Evolutionary conservation across 2,329 filamentous ascomycete species (phyloP), one percentile per base, ranked within the genome.

Genomic region (Penicillium sumatraense): DNA sequence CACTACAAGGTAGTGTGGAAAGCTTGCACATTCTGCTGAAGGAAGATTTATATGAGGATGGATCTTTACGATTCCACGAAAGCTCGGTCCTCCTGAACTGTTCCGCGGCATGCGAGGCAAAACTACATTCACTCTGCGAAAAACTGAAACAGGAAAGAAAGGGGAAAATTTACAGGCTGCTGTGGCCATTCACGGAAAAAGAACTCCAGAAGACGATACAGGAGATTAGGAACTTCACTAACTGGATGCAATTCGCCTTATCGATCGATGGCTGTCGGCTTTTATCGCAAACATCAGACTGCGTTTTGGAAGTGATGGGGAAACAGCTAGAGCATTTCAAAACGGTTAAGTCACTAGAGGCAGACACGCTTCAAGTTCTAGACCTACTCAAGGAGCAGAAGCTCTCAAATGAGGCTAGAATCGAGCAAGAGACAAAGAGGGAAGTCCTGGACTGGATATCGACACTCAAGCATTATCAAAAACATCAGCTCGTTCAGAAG

Each of bases 401-500:
- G 35, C 16, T 9, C 35, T 8, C 16, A 8, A 7, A 14, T 11
- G 5, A 38, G 16, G 35, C 7, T 3, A 38, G 21, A 7, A 20
- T 11, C 5, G 35, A 38, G 8, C 35, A 14, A 8, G 35, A 38
- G 16, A 2, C 16, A 10, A 20, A 18, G 21, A 46, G 21, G 29
- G 21, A 21, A 10, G 46, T 46, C 21, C 14, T 52, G 31, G n/a
- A 52, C 10, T 52, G 49, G 49, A 46, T 46, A 36, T 46, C 49
- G 13, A 52, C 29, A 5, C 38, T 31, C n/a, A 52, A 46, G 20
- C n/a, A 52, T 41, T 52, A 52, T 46, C 49, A 52, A 13, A 52
- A 52, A 27, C 49, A 52, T 16, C 29, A 42, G 21, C 49, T 52
- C n/a, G 27, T 52, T n/a, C 49, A 52, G 29, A 41, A 29, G n/a